A percentile compares a stretch with the other conserved stretches of the same genome.
These are phyloP conservation scores for Hydnum rufescens DNA, from an alignment of 768 basidiomycete genomes.

Conservation along the genomic window DNA sequence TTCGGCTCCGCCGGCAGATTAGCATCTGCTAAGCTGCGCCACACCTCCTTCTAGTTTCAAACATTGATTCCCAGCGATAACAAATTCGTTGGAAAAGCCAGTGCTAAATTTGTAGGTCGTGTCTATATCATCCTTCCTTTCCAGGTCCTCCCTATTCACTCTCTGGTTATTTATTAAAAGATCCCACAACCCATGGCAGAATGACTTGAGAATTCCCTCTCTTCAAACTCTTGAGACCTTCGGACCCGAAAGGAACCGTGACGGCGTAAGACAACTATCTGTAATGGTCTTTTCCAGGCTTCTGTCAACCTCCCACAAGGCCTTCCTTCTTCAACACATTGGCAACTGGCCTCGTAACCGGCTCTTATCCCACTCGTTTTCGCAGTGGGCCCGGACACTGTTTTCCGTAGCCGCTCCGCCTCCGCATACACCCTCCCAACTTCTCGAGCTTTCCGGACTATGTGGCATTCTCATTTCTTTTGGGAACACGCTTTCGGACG, in stretches of 20 bases:
- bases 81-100: slow-evolving; percentile 5
- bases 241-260: slow-evolving; percentile 7
- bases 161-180: neutral
- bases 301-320: too few relatives aligned
- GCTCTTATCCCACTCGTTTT: slow-evolving; percentile 6
- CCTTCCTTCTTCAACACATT: neutral
- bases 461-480: too few relatives aligned
- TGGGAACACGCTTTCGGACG: too few relatives aligned
- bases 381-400: slow-evolving; percentile 6
- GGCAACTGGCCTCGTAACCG: neutral
- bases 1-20: too few relatives aligned
- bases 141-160: neutral
- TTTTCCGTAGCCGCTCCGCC: slow-evolving; percentile 2
- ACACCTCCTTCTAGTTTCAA: slow-evolving; percentile 7
- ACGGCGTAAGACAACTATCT: neutral
- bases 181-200: neutral
- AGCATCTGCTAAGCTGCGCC: too few relatives aligned
- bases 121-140: neutral
- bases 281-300: neutral
- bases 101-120: slow-evolving; percentile 7
- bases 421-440: slow-evolving; percentile 5
- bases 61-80: slow-evolving; percentile 4
- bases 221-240: slow-evolving; percentile 3
- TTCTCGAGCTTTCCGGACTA: neutral
- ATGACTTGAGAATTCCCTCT: slow-evolving; percentile 5